A percentile compares a stretch with the other conserved stretches of the same genome.
phyloP scores from a whole-genome alignment of 2,329 filamentous ascomycete species.

The Periconia digitata region DNA sequence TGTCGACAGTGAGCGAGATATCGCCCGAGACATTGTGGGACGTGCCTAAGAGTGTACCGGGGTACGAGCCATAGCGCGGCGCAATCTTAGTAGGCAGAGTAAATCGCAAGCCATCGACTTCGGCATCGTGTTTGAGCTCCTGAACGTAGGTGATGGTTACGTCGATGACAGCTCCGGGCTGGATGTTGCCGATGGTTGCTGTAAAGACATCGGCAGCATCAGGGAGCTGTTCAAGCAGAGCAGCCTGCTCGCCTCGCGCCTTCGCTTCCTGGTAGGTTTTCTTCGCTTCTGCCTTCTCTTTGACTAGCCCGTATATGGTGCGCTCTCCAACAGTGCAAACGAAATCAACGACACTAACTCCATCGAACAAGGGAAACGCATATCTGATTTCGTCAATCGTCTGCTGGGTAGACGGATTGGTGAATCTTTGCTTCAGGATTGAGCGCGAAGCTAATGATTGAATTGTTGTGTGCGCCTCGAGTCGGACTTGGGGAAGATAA shows the following conservation, averaged over 20 bases:
- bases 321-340: constrained; percentile 62
- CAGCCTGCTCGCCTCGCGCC: constrained; percentile 60
- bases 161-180: constrained; percentile 54
- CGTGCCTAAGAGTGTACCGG: constrained; percentile 15
- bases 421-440: constrained; percentile 59
- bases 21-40: constrained; percentile 27
- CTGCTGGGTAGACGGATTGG: constrained; percentile 53
- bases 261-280: constrained; percentile 61
- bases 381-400: constrained; percentile 59
- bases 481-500: constrained; percentile 58
- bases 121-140: constrained; percentile 69
- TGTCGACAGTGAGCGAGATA: constrained; percentile 58
- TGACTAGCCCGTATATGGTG: constrained; percentile 63
- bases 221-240: constrained; percentile 62
- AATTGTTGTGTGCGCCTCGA: constrained; percentile 61
- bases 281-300: constrained; percentile 63
- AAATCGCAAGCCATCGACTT: constrained; percentile 65
- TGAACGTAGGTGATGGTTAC: constrained; percentile 66
- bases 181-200: constrained; percentile 67
- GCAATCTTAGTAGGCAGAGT: constrained; percentile 67
- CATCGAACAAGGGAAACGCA: constrained; percentile 69
- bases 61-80: constrained; percentile 61
- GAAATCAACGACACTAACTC: constrained; percentile 67
- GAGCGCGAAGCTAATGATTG: constrained; percentile 55
- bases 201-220: constrained; percentile 65